Conservation (phyloP, 2,329 filamentous ascomycete species). For the Pseudodiploospora longispora region DNA sequence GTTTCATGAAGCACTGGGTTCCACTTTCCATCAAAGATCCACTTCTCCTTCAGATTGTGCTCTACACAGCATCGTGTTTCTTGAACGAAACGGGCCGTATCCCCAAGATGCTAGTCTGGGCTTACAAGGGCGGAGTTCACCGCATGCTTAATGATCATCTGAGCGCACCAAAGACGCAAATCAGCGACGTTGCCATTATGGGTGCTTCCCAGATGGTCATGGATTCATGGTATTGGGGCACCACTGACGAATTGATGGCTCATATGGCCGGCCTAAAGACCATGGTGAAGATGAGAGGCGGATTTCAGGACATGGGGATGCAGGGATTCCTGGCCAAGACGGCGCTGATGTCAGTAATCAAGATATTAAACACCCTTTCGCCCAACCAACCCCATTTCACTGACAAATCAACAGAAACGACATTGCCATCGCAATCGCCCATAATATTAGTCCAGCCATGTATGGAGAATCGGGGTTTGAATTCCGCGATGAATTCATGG, state of each 20-base stretch:
- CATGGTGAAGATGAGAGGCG: constrained; percentile 40
- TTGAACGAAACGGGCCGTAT: constrained; percentile 41
- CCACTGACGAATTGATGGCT: constrained; percentile 33
- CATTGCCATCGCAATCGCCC: constrained; percentile 38
- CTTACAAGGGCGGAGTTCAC: constrained; percentile 35
- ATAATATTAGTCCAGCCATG: constrained; percentile 36
- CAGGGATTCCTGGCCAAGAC: constrained; percentile 40
- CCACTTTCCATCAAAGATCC: constrained; percentile 42
- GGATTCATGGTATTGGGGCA: constrained; percentile 48
- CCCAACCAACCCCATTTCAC: constrained; percentile 1
- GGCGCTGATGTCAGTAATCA: constrained; percentile 35
- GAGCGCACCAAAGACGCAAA: constrained; percentile 23
- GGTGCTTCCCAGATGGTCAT: constrained; percentile 41
- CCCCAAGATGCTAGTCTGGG: constrained; percentile 32
- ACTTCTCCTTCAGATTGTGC: constrained; percentile 38
- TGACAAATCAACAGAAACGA: constrained; percentile 31
- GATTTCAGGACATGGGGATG: constrained; percentile 36
- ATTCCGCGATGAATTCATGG: constrained; percentile 28
- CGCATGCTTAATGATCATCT: constrained; percentile 41
- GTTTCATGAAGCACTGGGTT: constrained; percentile 39
- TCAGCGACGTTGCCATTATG: constrained; percentile 38
- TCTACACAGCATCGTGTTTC: constrained; percentile 44
- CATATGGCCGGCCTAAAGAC: constrained; percentile 39
- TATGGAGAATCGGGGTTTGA: constrained; percentile 33
- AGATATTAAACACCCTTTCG: background rate